Evolutionary conservation across 106 monocot genomes (phyloP).

Genomic region (Phalaenopsis equestris): DNA sequence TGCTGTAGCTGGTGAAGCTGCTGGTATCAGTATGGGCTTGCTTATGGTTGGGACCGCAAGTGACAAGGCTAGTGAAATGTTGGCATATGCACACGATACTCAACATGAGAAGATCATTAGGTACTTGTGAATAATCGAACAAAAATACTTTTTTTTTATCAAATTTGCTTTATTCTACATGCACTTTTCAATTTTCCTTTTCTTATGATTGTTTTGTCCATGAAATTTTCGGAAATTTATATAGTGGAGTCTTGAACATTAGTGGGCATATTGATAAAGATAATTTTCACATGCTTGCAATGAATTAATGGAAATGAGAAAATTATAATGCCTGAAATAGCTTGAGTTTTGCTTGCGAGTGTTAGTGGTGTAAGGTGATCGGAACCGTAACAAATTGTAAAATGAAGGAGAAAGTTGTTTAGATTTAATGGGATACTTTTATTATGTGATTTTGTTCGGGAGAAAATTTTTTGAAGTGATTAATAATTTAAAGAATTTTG

Average conservation of each 20-base stretch:
- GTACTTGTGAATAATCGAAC: slow-evolving; percentile 15
- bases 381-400: background rate
- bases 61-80: slow-evolving; percentile 95
- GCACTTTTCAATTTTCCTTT: background rate
- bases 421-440: background rate
- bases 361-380: background rate
- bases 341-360: background rate
- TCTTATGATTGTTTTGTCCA: background rate
- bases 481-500: background rate
- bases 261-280: background rate
- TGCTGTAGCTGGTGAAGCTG: slow-evolving; percentile 98
- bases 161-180: background rate
- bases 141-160: background rate
- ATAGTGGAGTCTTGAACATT: background rate
- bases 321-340: background rate
- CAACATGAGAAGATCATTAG: slow-evolving; percentile 99
- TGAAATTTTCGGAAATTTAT: background rate
- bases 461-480: background rate
- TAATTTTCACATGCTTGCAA: background rate
- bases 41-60: slow-evolving; percentile 94
- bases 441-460: background rate
- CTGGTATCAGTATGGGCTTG: slow-evolving; percentile 97
- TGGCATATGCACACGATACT: slow-evolving; percentile 98
- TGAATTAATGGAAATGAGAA: background rate
- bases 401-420: background rate